These are phyloP conservation scores for Pleurotus sapidus DNA, from an alignment of 768 basidiomycete species.

Conservation along the genomic window DNA sequence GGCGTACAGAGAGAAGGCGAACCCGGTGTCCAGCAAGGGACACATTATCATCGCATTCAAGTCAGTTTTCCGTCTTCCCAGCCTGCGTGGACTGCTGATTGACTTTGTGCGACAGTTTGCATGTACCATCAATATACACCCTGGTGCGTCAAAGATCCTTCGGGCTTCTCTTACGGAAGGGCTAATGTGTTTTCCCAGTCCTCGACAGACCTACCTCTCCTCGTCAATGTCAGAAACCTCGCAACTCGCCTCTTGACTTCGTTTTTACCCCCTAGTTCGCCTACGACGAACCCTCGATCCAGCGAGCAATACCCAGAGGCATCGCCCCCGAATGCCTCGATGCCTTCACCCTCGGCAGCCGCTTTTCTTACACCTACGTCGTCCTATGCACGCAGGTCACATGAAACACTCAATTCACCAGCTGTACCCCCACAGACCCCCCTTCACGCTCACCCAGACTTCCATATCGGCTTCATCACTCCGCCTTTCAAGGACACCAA, in stretches of 20 bases:
- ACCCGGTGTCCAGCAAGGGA: constrained; percentile 71
- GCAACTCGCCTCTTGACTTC: constrained; percentile 54
- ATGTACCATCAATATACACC: constrained; percentile 76
- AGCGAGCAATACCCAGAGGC: background rate
- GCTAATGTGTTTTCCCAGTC: constrained; percentile 40
- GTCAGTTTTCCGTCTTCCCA: constrained; percentile 34
- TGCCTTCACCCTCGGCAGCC: constrained; percentile 10
- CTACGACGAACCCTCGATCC: constrained; percentile 25
- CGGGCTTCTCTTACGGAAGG: constrained; percentile 2
- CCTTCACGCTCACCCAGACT: constrained; percentile 29
- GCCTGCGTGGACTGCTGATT: constrained; percentile 4
- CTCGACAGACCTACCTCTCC: constrained; percentile 71
- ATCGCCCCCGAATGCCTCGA: background rate
- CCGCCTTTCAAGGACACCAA: constrained; percentile 75
- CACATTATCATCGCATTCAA: constrained; percentile 78
- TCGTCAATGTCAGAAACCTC: constrained; percentile 58
- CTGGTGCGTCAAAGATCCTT: constrained; percentile 42
- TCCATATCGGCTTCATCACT: constrained; percentile 76
- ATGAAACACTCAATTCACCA: background rate
- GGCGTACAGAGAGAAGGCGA: constrained; percentile 63
- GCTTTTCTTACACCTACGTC: constrained; percentile 17
- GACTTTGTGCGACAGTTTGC: constrained; percentile 45
- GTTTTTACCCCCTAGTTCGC: constrained; percentile 35
- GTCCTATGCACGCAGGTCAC: constrained; percentile 14
- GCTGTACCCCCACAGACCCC: constrained; percentile 17